A percentile compares a stretch with the other conserved stretches of the same genome.
These are phyloP conservation scores for Sporothrix pseudoabietina DNA, from an alignment of 2,329 filamentous ascomycete species.

Conservation along the genomic window DNA sequence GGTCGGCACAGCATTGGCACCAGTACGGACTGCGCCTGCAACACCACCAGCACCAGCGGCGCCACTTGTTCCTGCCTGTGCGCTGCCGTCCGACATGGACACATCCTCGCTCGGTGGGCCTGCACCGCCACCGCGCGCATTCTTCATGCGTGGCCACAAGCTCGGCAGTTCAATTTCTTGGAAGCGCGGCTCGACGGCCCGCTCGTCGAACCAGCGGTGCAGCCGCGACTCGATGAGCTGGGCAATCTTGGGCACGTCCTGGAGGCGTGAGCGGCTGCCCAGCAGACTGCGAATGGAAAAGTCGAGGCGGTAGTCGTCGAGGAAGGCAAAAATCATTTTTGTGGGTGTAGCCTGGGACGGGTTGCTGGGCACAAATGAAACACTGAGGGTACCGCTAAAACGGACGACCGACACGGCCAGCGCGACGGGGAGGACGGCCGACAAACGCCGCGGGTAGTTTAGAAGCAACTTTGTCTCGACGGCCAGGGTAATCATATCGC, in stretches of 20 bases:
- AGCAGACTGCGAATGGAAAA: constrained; percentile 79
- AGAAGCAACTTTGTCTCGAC: constrained; percentile 91
- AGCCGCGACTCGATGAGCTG: constrained; percentile 78
- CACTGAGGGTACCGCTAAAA: constrained; percentile 88
- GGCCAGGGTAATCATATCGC: constrained; percentile 91
- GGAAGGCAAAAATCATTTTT: constrained; percentile 91
- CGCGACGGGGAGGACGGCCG: constrained; percentile 88
- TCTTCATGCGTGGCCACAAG: constrained; percentile 82
- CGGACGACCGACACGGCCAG: constrained; percentile 88
- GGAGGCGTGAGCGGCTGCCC: constrained; percentile 74
- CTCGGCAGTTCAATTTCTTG: constrained; percentile 83
- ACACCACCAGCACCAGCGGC: neutral
- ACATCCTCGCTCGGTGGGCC: constrained; percentile 30
- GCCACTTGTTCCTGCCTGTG: neutral
- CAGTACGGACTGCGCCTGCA: neutral
- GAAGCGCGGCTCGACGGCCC: constrained; percentile 81
- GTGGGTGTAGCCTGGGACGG: constrained; percentile 71
- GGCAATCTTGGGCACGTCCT: constrained; percentile 87
- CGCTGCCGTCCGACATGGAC: constrained; percentile 24
- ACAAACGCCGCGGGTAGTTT: constrained; percentile 89
- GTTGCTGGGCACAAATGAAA: constrained; percentile 85
- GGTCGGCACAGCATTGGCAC: neutral
- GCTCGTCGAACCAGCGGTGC: constrained; percentile 85
- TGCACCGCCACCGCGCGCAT: constrained; percentile 65
- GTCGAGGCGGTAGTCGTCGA: constrained; percentile 83